These are phyloP conservation scores for Vairimorpha ceranae DNA, from an alignment of 371 early-diverging fungal species.

Conservation along the genomic window DNA sequence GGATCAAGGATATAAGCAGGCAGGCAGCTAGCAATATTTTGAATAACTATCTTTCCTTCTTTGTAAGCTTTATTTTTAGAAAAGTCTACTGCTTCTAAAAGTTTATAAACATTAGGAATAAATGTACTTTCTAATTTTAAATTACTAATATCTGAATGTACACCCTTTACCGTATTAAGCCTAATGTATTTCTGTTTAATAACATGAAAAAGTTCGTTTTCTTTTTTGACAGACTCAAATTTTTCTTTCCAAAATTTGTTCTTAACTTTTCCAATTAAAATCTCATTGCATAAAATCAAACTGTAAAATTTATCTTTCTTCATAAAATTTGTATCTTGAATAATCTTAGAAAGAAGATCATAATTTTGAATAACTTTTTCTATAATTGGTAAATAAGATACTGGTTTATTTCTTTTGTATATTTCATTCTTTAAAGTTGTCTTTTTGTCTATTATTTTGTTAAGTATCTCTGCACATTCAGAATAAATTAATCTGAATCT, in stretches of 20 bases:
- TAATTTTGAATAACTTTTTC: slow-evolving; percentile 51
- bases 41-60: slow-evolving; percentile 54
- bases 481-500: slow-evolving; percentile 46
- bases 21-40: slow-evolving; percentile 68
- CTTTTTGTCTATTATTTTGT: slow-evolving; percentile 45
- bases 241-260: slow-evolving; percentile 47
- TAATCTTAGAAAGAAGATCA: slow-evolving; percentile 39
- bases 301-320: slow-evolving; percentile 24
- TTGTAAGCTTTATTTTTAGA: slow-evolving; percentile 25
- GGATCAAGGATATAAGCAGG: slow-evolving; percentile 81
- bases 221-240: slow-evolving; percentile 38
- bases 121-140: slow-evolving; percentile 38
- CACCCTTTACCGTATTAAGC: slow-evolving; percentile 51
- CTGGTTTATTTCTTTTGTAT: slow-evolving; percentile 55
- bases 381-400: slow-evolving; percentile 52
- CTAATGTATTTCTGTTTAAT: slow-evolving; percentile 39
- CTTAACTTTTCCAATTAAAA: slow-evolving; percentile 51
- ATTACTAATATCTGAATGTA: slow-evolving; percentile 27
- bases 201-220: neutral
- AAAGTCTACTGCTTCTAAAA: slow-evolving; percentile 43
- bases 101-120: slow-evolving; percentile 55
- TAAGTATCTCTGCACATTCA: slow-evolving; percentile 54
- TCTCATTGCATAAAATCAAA: slow-evolving; percentile 51
- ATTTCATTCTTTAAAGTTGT: slow-evolving; percentile 57
- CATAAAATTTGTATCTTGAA: slow-evolving; percentile 31